Base-by-base conservation (phyloP, 1,139 yeast species). In the Geotrichum australiense region DNA sequence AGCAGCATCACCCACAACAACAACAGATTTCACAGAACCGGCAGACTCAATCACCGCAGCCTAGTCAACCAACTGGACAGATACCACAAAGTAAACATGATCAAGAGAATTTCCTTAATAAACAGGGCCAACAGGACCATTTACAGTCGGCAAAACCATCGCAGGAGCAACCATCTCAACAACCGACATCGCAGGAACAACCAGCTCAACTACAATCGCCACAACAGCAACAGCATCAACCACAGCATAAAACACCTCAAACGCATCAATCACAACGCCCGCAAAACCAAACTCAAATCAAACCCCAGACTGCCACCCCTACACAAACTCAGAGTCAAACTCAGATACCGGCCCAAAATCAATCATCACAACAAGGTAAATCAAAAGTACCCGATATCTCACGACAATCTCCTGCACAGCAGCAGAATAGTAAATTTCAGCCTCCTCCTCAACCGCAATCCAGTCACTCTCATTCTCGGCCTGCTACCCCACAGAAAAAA, bases 1-100 rank as follows among this genome's bases (percentile, higher is more conserved):
- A 32, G 16, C 35, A 19, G 21, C 26, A 32, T n/a, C 35, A 30
- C 7, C 8, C n/a, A 12, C 29, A 34, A 24, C 37, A 34, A 18
- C 35, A 32, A 32, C 21, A 32, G 14, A 18, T 15, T 10, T 15
- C 12, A 14, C 34, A 30, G 34, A 16, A n/a, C n/a, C 22, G 18
- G 15, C 30, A 27, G 12, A 32, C 21, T 10, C 30, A 35, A 24
- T 15, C 12, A 6, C 28, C 3, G 14, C 26, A 34, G 20, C 15
- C 30, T n/a, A 1, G 6, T 3, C 26, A 32, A 19, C 38, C 25
- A 15, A 24, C 18, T 16, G 31, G 15, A 18, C 26, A 5, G 12
- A 14, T 20, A 14, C 35, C 19, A 26, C 7, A 26, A 26, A n/a
- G n/a, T n/a, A n/a, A n/a, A n/a, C n/a, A n/a, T n/a, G n/a, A n/a